A percentile compares a stretch with the other conserved stretches of the same genome.
These are phyloP conservation scores for Erucastrum elatum DNA, from an alignment of 345 rosid species.

Conservation along the genomic window DNA sequence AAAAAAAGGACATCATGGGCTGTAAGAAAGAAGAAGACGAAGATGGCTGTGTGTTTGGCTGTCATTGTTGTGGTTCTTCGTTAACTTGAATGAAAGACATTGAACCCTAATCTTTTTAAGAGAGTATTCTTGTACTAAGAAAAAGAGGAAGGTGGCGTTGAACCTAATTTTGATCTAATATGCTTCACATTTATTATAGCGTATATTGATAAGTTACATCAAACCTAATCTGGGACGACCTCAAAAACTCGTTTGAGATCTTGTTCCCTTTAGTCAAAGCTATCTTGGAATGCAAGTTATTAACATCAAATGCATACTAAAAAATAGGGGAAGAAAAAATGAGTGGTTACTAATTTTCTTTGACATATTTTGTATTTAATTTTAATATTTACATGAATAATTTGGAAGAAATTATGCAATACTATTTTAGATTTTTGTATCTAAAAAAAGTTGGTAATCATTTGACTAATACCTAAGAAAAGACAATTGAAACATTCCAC, in stretches of 20 bases:
- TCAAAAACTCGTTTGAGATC: not conserved
- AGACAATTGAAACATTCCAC: constrained; percentile 25
- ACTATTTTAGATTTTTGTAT: not conserved
- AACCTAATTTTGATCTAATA: constrained; percentile 35
- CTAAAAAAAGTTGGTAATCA: not conserved
- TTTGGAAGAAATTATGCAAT: not conserved
- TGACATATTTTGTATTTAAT: not conserved
- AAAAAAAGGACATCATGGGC: constrained; percentile 24
- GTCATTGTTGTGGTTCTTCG: constrained; percentile 36
- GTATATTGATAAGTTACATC: not conserved
- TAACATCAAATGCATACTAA: not conserved
- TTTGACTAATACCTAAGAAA: constrained; percentile 17
- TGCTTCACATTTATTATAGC: constrained; percentile 29
- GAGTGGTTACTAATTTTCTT: not conserved
- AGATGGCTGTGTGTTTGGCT: constrained; percentile 22
- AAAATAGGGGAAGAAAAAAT: not conserved
- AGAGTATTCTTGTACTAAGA: not conserved
- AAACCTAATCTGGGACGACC: constrained; percentile 13
- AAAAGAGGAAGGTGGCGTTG: constrained; percentile 19
- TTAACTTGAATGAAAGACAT: constrained; percentile 12
- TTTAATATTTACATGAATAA: not conserved
- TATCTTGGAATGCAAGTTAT: not conserved
- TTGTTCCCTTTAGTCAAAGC: not conserved
- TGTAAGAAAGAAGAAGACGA: constrained; percentile 6
- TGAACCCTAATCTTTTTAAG: constrained; percentile 25